Evolutionary conservation across 2,329 filamentous ascomycete genomes (phyloP).

Genomic region (Oidium heveae): DNA sequence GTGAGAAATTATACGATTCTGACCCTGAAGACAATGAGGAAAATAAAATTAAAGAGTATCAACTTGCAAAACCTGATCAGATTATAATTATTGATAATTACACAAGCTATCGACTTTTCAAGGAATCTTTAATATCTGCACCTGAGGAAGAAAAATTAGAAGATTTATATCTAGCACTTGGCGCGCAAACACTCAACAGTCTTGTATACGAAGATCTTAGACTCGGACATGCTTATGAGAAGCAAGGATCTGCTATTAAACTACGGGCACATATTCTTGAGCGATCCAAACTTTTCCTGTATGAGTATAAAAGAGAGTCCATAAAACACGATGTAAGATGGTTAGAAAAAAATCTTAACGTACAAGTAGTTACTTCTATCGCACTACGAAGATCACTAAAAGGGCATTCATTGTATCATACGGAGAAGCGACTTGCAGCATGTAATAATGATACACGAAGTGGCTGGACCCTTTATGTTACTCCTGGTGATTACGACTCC

Average conservation of each 20-base stretch:
- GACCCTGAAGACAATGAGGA: slow-evolving; percentile 19
- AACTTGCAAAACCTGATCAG: slow-evolving; percentile 43
- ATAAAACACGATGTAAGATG: slow-evolving; percentile 73
- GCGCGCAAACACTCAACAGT: slow-evolving; percentile 48
- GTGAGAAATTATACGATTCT: slow-evolving; percentile 18
- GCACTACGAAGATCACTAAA: slow-evolving; percentile 52
- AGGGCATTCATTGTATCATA: slow-evolving; percentile 42
- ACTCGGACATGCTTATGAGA: slow-evolving; percentile 31
- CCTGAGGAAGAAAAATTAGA: slow-evolving; percentile 79
- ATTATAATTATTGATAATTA: slow-evolving; percentile 73
- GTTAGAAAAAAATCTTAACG: slow-evolving; percentile 63
- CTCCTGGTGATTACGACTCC: slow-evolving; percentile 41
- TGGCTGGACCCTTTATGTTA: slow-evolving; percentile 50
- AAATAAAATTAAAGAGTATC: slow-evolving; percentile 25
- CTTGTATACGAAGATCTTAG: slow-evolving; percentile 56
- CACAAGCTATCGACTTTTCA: slow-evolving; percentile 71
- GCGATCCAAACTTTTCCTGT: slow-evolving; percentile 67
- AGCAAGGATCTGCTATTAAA: slow-evolving; percentile 41
- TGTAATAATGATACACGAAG: slow-evolving; percentile 26
- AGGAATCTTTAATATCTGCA: slow-evolving; percentile 57
- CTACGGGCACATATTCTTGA: slow-evolving; percentile 67
- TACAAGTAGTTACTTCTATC: slow-evolving; percentile 57
- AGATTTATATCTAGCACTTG: slow-evolving; percentile 59
- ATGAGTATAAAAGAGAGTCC: slow-evolving; percentile 44
- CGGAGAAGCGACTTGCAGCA: slow-evolving; percentile 54